Evolutionary conservation across 1,284 basidiomycete genomes (phyloP), one percentile per base, ranked within the genome.

Genomic region (Flammula alnicola): DNA sequence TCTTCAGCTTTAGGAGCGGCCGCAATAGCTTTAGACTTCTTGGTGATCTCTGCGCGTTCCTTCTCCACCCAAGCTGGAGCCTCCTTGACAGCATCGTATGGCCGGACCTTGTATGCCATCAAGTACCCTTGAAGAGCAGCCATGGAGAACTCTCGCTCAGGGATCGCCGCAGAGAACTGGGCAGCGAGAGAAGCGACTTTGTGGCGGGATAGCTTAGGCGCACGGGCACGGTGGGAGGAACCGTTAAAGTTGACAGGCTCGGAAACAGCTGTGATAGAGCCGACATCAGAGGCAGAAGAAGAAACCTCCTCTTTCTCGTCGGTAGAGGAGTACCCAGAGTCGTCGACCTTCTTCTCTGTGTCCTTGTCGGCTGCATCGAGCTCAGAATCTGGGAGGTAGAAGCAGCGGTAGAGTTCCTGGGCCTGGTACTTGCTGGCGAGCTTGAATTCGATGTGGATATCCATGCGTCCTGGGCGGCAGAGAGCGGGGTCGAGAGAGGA

Each of bases 381-480:
- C 25, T 64, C 63, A 3, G 63, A 63, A 29, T 65, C 65, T 3
- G 80, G 83, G 3, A 80, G 66, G 61, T 84, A 91, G 70, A 91
- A 91, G 44, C 78, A 74, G 36, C 71, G 75, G 67, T 82, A 91
- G 2, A 91, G 69, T 57, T 83, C 78, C 29, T 67, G 67, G 1
- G 83, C 84, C 60, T 91, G 87, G 66, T 76, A 81, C 48, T 72
- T 77, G 62, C 83, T 86, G 6, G 88, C 83, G 17, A 83, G 72
- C 57, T 78, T 79, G 67, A 90, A 91, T 58, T 88, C 80, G 47
- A 91, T 70, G 58, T 88, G 86, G n/a, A 90, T 60, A 63, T 91
- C 88, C 79, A 91, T 85, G 4, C 88, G 82, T 29, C 89, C 89
- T 2, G 88, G 85, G n/a, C 89, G 80, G 55, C 79, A 81, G 17